These are phyloP conservation scores for Chrysophaeum taylorii DNA, from an alignment of 352 stramenopile species.

Conservation along the genomic window DNA sequence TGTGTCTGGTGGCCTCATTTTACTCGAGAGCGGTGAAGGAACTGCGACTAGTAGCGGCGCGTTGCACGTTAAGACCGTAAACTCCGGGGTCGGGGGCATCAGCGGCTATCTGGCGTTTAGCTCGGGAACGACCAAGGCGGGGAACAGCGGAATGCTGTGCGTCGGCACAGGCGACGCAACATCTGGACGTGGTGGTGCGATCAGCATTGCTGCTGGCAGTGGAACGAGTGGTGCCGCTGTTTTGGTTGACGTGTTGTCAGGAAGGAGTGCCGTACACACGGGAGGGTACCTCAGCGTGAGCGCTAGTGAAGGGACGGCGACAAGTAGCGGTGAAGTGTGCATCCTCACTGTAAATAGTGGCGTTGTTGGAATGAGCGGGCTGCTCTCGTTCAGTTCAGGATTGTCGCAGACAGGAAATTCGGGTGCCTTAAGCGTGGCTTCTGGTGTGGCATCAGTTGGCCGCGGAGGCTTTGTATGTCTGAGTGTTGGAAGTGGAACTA, in stretches of 20 bases:
- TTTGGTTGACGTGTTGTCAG: background rate
- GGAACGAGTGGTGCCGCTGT: background rate
- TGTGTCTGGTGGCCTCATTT: conserved; percentile 6
- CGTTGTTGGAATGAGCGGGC: background rate
- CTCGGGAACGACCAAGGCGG: conserved; percentile 24
- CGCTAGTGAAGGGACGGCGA: background rate
- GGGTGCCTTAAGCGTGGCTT: conserved; percentile 15
- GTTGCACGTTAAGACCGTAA: background rate
- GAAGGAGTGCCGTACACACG: conserved; percentile 1
- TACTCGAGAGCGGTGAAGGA: conserved; percentile 2
- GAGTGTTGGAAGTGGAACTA: conserved; percentile 25
- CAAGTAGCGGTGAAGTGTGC: conserved; percentile 20
- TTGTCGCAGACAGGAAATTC: background rate
- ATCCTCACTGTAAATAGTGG: conserved; percentile 22
- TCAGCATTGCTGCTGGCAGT: conserved; percentile 22
- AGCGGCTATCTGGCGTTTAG: conserved; percentile 29
- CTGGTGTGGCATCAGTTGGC: conserved; percentile 16
- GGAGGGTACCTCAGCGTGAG: background rate
- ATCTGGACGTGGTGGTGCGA: conserved; percentile 23
- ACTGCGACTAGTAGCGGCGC: background rate
- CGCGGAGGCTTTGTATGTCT: conserved; percentile 23
- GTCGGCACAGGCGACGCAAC: conserved; percentile 24
- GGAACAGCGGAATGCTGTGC: conserved; percentile 25
- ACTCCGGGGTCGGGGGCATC: conserved; percentile 9
- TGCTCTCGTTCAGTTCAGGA: background rate